These are phyloP conservation scores for Aspergillus panamensis DNA, from an alignment of 495 filamentous ascomycete genomes.

Conservation along the genomic window DNA sequence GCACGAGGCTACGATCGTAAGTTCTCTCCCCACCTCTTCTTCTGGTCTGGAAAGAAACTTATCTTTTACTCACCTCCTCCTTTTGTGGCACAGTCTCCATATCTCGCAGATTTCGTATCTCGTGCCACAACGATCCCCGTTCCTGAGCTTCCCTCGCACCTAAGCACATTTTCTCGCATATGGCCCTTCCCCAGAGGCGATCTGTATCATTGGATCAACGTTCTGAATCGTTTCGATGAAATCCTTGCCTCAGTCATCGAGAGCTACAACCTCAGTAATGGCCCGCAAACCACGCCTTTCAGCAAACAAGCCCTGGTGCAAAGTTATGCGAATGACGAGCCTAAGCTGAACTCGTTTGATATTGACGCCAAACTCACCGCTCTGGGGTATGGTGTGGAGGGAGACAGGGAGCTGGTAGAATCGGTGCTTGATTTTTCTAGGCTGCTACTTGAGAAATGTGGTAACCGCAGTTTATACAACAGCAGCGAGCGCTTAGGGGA, in stretches of 20 bases:
- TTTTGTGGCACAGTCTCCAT: conserved; percentile 71
- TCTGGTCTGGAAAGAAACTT: conserved; percentile 4
- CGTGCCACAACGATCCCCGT: conserved; percentile 65
- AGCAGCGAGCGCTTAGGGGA: conserved; percentile 86
- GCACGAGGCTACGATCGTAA: conserved; percentile 91
- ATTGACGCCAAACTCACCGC: conserved; percentile 52
- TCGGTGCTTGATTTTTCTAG: conserved; percentile 78
- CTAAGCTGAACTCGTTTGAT: conserved; percentile 40
- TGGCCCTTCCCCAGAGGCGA: conserved; percentile 98
- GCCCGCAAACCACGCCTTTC: conserved; percentile 77
- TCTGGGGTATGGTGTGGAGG: conserved; percentile 64
- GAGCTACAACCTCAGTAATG: conserved; percentile 75
- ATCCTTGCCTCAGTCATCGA: conserved; percentile 77
- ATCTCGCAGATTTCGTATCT: conserved; percentile 72
- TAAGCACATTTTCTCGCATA: conserved; percentile 74
- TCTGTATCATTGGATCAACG: conserved; percentile 95
- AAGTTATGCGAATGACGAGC: conserved; percentile 43
- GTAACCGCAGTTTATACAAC: conserved; percentile 92
- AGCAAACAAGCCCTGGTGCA: conserved; percentile 58
- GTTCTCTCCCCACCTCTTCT: conserved; percentile 28
- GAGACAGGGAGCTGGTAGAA: conserved; percentile 75
- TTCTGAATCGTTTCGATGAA: conserved; percentile 90
- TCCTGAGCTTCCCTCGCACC: conserved; percentile 69
- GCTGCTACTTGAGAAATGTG: conserved; percentile 88
- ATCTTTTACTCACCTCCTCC: conserved; percentile 28